Conservation (phyloP, 2,329 filamentous ascomycete species). For the Aspergillus quadricinctus region DNA sequence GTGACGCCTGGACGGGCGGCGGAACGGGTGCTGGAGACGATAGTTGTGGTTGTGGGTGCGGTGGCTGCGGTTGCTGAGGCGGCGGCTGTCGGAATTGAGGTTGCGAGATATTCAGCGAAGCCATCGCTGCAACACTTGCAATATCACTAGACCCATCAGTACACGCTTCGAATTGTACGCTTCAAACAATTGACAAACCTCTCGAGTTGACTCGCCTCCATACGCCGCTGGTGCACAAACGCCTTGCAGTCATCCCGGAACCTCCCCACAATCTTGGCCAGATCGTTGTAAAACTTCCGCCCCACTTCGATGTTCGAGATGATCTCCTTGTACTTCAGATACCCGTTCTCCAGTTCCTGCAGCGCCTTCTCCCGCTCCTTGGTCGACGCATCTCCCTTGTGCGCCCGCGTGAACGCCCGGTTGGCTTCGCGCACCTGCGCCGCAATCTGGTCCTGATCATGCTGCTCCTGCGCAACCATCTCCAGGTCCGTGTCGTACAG, state of each 20-base stretch:
- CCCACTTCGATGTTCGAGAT: constrained; percentile 86
- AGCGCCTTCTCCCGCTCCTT: constrained; percentile 79
- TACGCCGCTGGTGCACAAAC: constrained; percentile 75
- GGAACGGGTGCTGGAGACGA: constrained; percentile 32
- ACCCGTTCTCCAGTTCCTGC: constrained; percentile 84
- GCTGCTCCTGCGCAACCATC: constrained; percentile 64
- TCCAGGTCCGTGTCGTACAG: constrained; percentile 76
- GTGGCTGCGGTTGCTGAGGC: constrained; percentile 34
- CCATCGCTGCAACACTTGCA: constrained; percentile 52
- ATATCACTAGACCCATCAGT: constrained; percentile 46
- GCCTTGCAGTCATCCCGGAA: constrained; percentile 76
- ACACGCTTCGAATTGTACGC: not conserved
- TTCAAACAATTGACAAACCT: constrained; percentile 44
- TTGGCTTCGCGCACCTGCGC: constrained; percentile 70
- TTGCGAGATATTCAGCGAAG: constrained; percentile 48
- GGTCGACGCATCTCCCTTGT: constrained; percentile 61
- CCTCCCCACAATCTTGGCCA: constrained; percentile 77
- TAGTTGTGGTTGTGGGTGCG: constrained; percentile 21
- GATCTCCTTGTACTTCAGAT: constrained; percentile 95
- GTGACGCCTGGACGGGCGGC: constrained; percentile 34
- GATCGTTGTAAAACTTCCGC: constrained; percentile 94
- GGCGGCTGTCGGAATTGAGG: constrained; percentile 22
- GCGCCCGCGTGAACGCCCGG: constrained; percentile 69
- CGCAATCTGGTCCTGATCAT: constrained; percentile 70
- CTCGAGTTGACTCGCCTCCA: constrained; percentile 76